Base-by-base conservation (phyloP, 2,329 filamentous ascomycete species). In the Cercospora sp. region DNA sequence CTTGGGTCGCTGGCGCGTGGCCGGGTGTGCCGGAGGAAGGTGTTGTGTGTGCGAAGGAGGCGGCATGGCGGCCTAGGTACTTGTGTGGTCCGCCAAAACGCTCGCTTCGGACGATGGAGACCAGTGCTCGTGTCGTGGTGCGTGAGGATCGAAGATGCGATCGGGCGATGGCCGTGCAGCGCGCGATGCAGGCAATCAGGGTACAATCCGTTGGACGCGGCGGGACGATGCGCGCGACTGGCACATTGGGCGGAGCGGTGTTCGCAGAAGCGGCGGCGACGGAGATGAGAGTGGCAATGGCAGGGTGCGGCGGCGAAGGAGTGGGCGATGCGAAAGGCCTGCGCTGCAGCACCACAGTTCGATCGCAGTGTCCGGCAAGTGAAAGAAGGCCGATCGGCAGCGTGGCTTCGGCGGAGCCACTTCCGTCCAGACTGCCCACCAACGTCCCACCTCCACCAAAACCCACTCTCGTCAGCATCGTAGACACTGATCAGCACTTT, bases 11-110 rank as follows among this genome's bases (percentile, higher is more conserved):
- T 77, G 76, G 63, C 76, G 75, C 30, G 74, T 73, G n/a, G 78
- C 77, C 74, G 80, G 73, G 81, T 84, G 68, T 79, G 81, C 30
- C 78, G 79, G 53, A 73, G 76, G 77, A 3, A 78, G 73, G 48
- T 75, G 72, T 28, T 59, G 60, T 10, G 67, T 69, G 12, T 67
- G 68, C 6, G 69, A 71, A 16, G 71, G 65, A 18, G 69, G 66
- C n/a, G 69, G 67, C 70, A 72, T 72, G 10, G 62, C 53, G 20
- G 31, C 16, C n/a, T 42, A 45, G 40, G 20, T 30, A 40, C 55
- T 58, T 18, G 31, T 31, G n/a, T 28, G 55, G 28, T n/a, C 55
- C 64, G 65, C 51, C 60, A 31, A 42, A 61, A 20, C 23, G 23
- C 48, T 60, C 23, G 23, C 26, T 36, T 59, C 58, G 58, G 33